Evolutionary conservation across 176 grass and related monocot species (phyloP).

Genomic region (Avena eriantha): DNA sequence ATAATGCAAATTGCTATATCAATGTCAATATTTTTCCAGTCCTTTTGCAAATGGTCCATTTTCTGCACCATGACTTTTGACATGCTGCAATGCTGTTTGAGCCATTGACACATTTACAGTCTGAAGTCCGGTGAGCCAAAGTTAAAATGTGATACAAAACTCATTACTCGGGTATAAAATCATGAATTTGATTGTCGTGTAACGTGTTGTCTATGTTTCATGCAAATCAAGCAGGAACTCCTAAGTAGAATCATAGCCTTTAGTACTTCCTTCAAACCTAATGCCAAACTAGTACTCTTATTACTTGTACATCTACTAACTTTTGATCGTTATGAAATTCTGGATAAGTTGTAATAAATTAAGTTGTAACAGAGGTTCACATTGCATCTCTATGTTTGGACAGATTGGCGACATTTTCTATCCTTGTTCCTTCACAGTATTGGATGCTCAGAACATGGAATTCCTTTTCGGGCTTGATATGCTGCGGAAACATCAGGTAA

Average conservation of each 20-base stretch:
- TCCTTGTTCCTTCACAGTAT: conserved; percentile 95
- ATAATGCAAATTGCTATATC: conserved; percentile 24
- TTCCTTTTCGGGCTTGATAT: conserved; percentile 99
- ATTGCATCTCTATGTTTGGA: conserved; percentile 31
- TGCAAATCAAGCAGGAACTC: not conserved
- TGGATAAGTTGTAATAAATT: not conserved
- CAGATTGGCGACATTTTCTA: conserved; percentile 91
- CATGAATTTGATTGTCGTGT: conserved; percentile 8
- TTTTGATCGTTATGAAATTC: conserved; percentile 12
- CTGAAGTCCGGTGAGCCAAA: not conserved
- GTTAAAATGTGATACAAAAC: conserved; percentile 27
- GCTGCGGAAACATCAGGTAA: conserved; percentile 99
- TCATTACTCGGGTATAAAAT: conserved; percentile 2
- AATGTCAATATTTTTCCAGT: conserved; percentile 24
- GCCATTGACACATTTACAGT: conserved; percentile 13
- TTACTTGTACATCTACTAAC: conserved; percentile 12
- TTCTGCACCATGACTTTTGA: not conserved
- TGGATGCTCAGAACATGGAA: conserved; percentile 98
- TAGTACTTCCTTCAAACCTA: conserved; percentile 2
- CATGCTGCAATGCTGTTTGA: conserved; percentile 27
- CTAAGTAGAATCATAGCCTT: conserved; percentile 26
- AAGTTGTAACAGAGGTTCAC: not conserved
- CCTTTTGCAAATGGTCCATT: not conserved
- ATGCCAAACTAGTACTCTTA: not conserved
- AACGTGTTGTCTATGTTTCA: conserved; percentile 1